Evolutionary conservation across 1,139 yeast genomes (phyloP).

Genomic region (Taphrina flavorubra): DNA sequence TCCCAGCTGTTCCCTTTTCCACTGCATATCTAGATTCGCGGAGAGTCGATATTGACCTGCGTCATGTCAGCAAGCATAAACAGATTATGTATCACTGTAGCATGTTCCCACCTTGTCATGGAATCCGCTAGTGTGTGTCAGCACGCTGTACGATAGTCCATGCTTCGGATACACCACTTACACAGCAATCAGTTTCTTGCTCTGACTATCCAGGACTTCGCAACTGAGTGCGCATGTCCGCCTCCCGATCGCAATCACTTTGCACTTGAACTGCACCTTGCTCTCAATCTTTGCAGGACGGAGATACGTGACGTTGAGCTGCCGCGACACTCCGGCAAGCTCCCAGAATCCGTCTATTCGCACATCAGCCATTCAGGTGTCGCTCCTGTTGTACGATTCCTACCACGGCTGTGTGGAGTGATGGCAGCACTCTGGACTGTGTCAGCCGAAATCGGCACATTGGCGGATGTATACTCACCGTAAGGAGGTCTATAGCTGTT

Average conservation of each 20-base stretch:
- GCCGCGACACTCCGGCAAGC: slow-evolving; percentile 35
- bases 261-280: slow-evolving; percentile 29
- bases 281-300: slow-evolving; percentile 28
- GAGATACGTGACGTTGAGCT: slow-evolving; percentile 31
- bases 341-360: slow-evolving; percentile 32
- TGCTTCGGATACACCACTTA: slow-evolving; percentile 1
- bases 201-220: slow-evolving; percentile 18
- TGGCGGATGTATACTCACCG: slow-evolving; percentile 4
- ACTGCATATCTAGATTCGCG: background rate
- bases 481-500: slow-evolving; percentile 33
- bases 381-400: background rate
- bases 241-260: slow-evolving; percentile 25
- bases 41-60: slow-evolving; percentile 22
- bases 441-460: background rate
- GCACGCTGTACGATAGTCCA: background rate
- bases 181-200: slow-evolving; percentile 19
- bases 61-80: background rate
- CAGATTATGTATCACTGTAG: background rate
- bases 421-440: slow-evolving; percentile 28
- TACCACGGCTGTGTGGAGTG: slow-evolving; percentile 30
- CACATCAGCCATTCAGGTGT: background rate
- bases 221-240: slow-evolving; percentile 30
- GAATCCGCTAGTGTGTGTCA: slow-evolving; percentile 8
- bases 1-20: too few relatives aligned
- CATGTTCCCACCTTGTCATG: slow-evolving; percentile 21